Conservation (phyloP, 2,329 filamentous ascomycete species). For the Fusarium setosum region DNA sequence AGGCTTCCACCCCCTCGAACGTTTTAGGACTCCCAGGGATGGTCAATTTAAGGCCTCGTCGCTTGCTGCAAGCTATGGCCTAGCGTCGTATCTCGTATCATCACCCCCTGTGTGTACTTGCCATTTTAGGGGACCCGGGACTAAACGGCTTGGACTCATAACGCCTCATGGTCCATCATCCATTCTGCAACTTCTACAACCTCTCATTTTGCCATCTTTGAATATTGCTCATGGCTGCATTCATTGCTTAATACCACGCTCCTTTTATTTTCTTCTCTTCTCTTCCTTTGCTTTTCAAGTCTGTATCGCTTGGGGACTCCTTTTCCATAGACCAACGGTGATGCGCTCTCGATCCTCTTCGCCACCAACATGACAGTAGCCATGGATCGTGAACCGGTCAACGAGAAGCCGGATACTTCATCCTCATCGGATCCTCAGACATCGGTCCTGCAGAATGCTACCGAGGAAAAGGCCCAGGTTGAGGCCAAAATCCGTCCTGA, state of each 20-base stretch:
- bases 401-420: constrained; percentile 26
- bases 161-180: constrained; percentile 8
- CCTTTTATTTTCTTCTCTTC: neutral
- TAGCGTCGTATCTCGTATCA: constrained; percentile 35
- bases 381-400: constrained; percentile 19
- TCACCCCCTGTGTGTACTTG: neutral
- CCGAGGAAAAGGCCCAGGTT: constrained; percentile 43
- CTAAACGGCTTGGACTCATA: constrained; percentile 6
- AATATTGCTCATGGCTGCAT: neutral
- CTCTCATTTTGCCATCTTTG: neutral
- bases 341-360: constrained; percentile 1
- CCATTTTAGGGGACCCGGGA: constrained; percentile 8
- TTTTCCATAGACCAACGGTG: neutral
- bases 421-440: constrained; percentile 12
- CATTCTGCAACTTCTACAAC: neutral
- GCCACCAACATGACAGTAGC: constrained; percentile 20
- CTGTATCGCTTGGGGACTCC: neutral
- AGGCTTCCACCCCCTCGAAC: neutral
- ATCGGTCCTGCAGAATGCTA: constrained; percentile 3
- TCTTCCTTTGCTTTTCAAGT: neutral
- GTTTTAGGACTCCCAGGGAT: neutral
- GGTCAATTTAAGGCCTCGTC: constrained; percentile 10
- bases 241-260: neutral
- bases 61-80: neutral
- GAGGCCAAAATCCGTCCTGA: constrained; percentile 54